These are phyloP conservation scores for Phaffia australis DNA, from an alignment of 768 basidiomycete species.

Conservation along the genomic window DNA sequence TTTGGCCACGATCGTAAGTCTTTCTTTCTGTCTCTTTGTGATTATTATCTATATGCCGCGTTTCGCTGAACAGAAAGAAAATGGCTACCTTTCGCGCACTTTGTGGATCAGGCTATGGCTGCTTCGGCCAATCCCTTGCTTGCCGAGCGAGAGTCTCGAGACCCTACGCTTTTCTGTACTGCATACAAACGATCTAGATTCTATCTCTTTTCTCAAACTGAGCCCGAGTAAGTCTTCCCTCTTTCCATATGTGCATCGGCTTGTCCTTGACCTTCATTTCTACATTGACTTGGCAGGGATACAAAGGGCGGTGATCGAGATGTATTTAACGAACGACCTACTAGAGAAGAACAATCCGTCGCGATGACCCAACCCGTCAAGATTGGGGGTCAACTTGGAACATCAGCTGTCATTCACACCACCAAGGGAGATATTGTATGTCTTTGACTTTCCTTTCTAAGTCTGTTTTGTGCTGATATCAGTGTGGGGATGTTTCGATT, in stretches of 20 bases:
- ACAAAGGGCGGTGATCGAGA: slow-evolving; percentile 78
- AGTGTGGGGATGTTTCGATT: too few relatives aligned
- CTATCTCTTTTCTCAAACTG: slow-evolving; percentile 82
- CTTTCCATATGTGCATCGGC: background rate
- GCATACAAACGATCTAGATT: slow-evolving; percentile 87
- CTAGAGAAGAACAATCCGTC: slow-evolving; percentile 85
- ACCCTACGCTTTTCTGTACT: slow-evolving; percentile 85
- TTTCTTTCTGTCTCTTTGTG: background rate
- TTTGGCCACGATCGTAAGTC: slow-evolving; percentile 65
- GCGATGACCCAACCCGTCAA: slow-evolving; percentile 43
- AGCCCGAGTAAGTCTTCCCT: slow-evolving; percentile 62
- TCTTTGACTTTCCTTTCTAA: background rate
- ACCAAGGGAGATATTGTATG: slow-evolving; percentile 74
- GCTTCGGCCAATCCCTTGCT: slow-evolving; percentile 92
- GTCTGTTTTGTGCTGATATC: background rate
- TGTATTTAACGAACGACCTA: slow-evolving; percentile 95
- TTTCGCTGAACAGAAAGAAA: background rate
- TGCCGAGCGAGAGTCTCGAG: slow-evolving; percentile 67
- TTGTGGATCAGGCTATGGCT: slow-evolving; percentile 63
- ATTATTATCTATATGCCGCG: background rate
- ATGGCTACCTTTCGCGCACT: slow-evolving; percentile 19
- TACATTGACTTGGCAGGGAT: slow-evolving; percentile 47
- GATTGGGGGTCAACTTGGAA: slow-evolving; percentile 46
- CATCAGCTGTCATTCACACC: slow-evolving; percentile 82
- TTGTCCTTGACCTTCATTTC: background rate